Conservation (phyloP, 768 basidiomycete genomes). For the Auricularia auricula-judae region DNA sequence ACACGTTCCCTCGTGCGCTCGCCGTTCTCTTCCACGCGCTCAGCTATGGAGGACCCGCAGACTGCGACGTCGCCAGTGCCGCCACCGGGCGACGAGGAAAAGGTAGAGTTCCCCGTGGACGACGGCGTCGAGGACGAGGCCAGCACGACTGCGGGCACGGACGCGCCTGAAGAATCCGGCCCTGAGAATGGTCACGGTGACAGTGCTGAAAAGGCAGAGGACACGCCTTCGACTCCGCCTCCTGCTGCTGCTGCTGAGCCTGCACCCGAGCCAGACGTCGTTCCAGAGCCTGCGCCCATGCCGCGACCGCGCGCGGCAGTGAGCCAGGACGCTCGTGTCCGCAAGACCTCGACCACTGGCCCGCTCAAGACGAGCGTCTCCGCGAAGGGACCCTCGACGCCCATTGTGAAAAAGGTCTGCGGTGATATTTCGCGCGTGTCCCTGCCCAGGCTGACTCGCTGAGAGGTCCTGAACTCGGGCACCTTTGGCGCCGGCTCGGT, state of each 20-base stretch:
- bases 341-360: constrained; percentile 26
- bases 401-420: constrained; percentile 60
- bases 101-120: constrained; percentile 11
- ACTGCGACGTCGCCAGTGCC: neutral
- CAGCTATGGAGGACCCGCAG: neutral
- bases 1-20: neutral
- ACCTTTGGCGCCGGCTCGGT: constrained; percentile 51
- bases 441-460: constrained; percentile 12
- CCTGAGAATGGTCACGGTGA: constrained; percentile 23
- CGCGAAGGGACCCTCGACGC: constrained; percentile 10
- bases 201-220: constrained; percentile 6
- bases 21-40: neutral
- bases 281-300: constrained; percentile 16
- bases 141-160: constrained; percentile 13
- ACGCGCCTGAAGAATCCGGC: constrained; percentile 26
- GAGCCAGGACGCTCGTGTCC: constrained; percentile 16
- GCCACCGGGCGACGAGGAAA: constrained; percentile 5
- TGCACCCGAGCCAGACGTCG: constrained; percentile 12
- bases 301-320: constrained; percentile 23
- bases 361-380: constrained; percentile 17
- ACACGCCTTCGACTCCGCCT: neutral
- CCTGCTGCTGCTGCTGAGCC: constrained; percentile 10
- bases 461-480: constrained; percentile 52
- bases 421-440: constrained; percentile 9
- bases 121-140: neutral